Evolutionary conservation across 1,139 yeast genomes (phyloP).

Genomic region (Zygosaccharomyces pseudobailii): DNA sequence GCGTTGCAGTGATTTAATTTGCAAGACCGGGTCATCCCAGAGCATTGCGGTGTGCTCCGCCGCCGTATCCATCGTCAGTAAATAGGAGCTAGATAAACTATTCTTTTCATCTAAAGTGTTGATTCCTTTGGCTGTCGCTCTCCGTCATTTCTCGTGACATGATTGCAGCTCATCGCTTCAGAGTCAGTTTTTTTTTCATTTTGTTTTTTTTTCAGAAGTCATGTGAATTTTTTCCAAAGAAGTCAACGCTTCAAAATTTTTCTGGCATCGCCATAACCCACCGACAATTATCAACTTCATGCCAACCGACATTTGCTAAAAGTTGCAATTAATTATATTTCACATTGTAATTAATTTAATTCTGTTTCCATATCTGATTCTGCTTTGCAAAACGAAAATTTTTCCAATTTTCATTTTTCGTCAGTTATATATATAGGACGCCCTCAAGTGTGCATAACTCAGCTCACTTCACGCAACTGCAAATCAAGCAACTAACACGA

Average conservation of each 20-base stretch:
- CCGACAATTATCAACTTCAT: not conserved
- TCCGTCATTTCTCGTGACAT: constrained; percentile 1
- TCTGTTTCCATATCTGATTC: not conserved
- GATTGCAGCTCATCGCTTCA: not conserved
- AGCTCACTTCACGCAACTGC: not conserved
- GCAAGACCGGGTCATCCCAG: not conserved
- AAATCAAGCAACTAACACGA: constrained; percentile 5
- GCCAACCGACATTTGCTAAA: not conserved
- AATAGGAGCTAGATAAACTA: not conserved
- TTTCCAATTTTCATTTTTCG: not conserved
- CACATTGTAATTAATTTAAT: not conserved
- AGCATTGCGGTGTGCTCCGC: not conserved
- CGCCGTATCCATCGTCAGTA: not conserved
- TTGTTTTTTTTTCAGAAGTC: not conserved
- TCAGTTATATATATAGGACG: not conserved
- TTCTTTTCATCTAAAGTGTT: not conserved
- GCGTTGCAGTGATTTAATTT: not conserved
- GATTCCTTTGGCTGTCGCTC: no score
- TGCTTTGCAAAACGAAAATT: not conserved
- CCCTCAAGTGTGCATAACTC: not conserved
- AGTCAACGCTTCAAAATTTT: not conserved
- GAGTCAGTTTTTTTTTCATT: not conserved
- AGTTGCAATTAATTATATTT: not conserved
- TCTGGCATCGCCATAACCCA: not conserved
- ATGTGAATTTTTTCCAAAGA: not conserved